Conservation (phyloP, 2,329 filamentous ascomycete genomes). For the Cladosporium austrohemisphaericum region DNA sequence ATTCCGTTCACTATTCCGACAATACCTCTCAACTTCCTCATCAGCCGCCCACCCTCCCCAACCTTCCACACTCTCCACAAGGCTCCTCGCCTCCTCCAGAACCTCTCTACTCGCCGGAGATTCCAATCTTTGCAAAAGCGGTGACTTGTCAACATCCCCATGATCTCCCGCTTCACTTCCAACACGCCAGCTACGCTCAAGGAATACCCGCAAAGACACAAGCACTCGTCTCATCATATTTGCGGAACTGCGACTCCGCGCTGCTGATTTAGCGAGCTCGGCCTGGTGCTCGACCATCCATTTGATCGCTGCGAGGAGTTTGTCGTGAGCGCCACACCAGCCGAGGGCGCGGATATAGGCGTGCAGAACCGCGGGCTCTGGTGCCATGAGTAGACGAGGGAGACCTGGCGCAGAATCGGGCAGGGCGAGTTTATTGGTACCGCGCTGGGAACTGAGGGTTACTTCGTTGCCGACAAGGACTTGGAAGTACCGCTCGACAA, state of each 20-base stretch:
- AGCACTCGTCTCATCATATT: slow-evolving; percentile 36
- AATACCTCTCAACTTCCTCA: slow-evolving; percentile 37
- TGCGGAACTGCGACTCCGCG: slow-evolving; percentile 29
- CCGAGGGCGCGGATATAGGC: slow-evolving; percentile 62
- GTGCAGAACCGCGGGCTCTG: slow-evolving; percentile 51
- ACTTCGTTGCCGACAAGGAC: slow-evolving; percentile 14
- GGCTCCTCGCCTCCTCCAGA: slow-evolving; percentile 19
- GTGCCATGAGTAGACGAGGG: slow-evolving; percentile 38
- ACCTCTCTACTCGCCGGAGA: slow-evolving; percentile 19
- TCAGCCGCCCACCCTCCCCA: slow-evolving; percentile 45
- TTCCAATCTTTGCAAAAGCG: slow-evolving; percentile 16
- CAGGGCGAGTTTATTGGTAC: neutral
- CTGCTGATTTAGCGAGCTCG: slow-evolving; percentile 26
- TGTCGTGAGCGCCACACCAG: slow-evolving; percentile 55
- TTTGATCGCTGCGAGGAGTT: slow-evolving; percentile 53
- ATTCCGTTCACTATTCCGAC: slow-evolving; percentile 4
- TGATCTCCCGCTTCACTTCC: neutral
- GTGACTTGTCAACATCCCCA: neutral
- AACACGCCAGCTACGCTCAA: slow-evolving; percentile 35
- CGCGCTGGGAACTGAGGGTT: neutral
- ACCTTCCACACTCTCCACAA: slow-evolving; percentile 31
- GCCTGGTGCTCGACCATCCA: slow-evolving; percentile 57
- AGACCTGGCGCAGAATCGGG: slow-evolving; percentile 12
- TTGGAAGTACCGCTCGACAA: slow-evolving; percentile 13
- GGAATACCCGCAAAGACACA: slow-evolving; percentile 39